Evolutionary conservation across 2,329 filamentous ascomycete species (phyloP), one percentile per base, ranked within the genome.

Genomic region (Alternaria hordeiaustralica): DNA sequence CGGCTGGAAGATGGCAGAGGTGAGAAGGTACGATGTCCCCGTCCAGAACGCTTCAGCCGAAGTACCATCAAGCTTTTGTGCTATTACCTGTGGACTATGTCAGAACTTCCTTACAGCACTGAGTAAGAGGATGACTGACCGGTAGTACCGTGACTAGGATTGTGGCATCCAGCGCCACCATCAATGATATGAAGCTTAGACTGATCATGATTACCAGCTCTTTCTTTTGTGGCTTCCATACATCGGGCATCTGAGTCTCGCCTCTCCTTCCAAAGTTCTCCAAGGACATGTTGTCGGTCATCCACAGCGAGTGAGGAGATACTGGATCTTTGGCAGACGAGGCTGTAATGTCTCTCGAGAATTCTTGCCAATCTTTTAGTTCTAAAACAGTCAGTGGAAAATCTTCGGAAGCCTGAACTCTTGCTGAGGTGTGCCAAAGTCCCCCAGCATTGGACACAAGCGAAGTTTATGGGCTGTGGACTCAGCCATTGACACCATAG

Each of bases 1-100:
- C 44, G 87, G 88, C 69, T 89, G 86, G 45, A 87, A 83, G 28
- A 89, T 85, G 1, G 90, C 88, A 60, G 87, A 88, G 4, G 89
- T 87, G 6, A 93, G 84, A 5, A 93, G 81, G 67, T 91, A 93
- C 15, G 88, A 88, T 5, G 90, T 92, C 2, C 90, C 90, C 12
- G 88, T 86, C 90, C 90, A 92, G 72, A 92, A 92, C 0, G 89
- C 88, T 77, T 92, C 72, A 21, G 66, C 63, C 1, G 75, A 66
- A 25, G 66, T 68, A 11, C 74, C 73, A 25, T 70, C 51, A n/a
- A 78, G 65, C 5, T 65, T 63, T 15, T 62, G 60, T 20, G 74
- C 67, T 11, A 78, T 74, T 41, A 69, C 63, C 74, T 77, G 36
- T 23, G 43, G 23, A 23, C 8, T 5, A 4, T 10, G 26, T 66